Conservation (phyloP, 1,284 basidiomycete species). For the Boletus semigastroideus region DNA sequence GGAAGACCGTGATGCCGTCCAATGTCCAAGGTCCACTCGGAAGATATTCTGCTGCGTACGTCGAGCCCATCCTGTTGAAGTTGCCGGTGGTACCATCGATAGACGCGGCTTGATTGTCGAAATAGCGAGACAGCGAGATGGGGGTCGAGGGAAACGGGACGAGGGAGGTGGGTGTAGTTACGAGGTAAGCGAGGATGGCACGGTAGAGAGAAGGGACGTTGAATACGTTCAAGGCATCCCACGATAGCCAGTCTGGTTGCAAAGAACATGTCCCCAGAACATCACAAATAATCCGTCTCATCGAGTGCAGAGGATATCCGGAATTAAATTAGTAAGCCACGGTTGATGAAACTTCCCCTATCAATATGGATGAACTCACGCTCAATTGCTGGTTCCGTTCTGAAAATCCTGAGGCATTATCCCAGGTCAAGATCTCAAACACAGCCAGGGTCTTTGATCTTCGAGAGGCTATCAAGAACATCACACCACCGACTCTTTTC, state of each 20-base stretch:
- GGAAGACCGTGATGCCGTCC: slow-evolving; percentile 37
- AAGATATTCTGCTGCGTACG: slow-evolving; percentile 39
- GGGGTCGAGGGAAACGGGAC: slow-evolving; percentile 31
- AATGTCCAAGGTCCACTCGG: slow-evolving; percentile 36
- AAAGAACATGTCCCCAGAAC: too few relatives aligned
- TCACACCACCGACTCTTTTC: too few relatives aligned
- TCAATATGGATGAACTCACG: too few relatives aligned
- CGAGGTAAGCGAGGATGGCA: slow-evolving; percentile 15
- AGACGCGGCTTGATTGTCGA: slow-evolving; percentile 46
- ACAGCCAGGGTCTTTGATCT: too few relatives aligned
- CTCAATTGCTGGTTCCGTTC: too few relatives aligned
- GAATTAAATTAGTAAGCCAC: too few relatives aligned
- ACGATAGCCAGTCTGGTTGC: slow-evolving; percentile 1
- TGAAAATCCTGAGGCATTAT: too few relatives aligned
- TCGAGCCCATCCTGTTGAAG: slow-evolving; percentile 39
- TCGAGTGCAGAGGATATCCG: too few relatives aligned
- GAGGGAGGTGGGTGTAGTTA: slow-evolving; percentile 12
- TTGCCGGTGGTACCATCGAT: slow-evolving; percentile 35
- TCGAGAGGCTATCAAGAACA: too few relatives aligned
- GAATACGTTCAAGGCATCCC: slow-evolving; percentile 14
- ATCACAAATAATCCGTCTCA: too few relatives aligned
- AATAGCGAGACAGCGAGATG: slow-evolving; percentile 28
- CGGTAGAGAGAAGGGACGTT: slow-evolving; percentile 20
- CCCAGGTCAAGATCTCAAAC: too few relatives aligned
- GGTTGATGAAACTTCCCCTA: too few relatives aligned